Base-by-base conservation (phyloP, 2,329 filamentous ascomycete species). In the Penicillium sp. region DNA sequence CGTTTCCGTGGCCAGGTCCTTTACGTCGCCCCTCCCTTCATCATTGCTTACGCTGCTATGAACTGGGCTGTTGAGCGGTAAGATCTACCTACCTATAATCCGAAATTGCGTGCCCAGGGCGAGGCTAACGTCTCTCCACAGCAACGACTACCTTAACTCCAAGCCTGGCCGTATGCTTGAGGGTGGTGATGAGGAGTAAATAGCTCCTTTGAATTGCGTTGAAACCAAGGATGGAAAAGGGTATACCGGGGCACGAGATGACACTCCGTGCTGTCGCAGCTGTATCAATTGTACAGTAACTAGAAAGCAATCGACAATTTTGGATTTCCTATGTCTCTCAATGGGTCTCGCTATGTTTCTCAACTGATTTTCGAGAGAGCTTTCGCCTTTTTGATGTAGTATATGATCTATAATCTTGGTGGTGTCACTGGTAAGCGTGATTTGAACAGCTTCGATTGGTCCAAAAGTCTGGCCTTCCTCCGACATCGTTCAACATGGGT, bases 61-160 rank as follows among this genome's bases (percentile, higher is more conserved):
- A 78, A 88, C 72, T 99, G 94, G 94, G 93, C 94, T 62, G 87
- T 84, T 68, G 86, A 96, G 78, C 85, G 86, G 94, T 97, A 83
- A 62, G 60, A 45, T 42, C 66, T 85, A 77, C 24, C 10, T 42
- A 38, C 24, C 10, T 42, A 38, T 34, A 44, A 26, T 13, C 15
- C 16, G n/a, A 15, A 49, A 33, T 42, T n/a, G 21, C n/a, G 21
- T 42, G 18, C 23, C 10, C 36, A 47, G 33, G 42, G 33, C 13
- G 18, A 38, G 24, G 45, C 49, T 56, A 51, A 60, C 49, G 39
- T 51, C 18, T 15, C 46, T 48, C 24, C 8, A 54, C 63, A 79
- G 77, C 58, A 79, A 79, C 65, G 70, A 79, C 60, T 79, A 72
- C 63, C 69, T 78, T 55, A 78, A 79, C 69, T 79, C 77, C 59